Conservation (phyloP, 2,329 filamentous ascomycete species). For the Dendryphion nanum region DNA sequence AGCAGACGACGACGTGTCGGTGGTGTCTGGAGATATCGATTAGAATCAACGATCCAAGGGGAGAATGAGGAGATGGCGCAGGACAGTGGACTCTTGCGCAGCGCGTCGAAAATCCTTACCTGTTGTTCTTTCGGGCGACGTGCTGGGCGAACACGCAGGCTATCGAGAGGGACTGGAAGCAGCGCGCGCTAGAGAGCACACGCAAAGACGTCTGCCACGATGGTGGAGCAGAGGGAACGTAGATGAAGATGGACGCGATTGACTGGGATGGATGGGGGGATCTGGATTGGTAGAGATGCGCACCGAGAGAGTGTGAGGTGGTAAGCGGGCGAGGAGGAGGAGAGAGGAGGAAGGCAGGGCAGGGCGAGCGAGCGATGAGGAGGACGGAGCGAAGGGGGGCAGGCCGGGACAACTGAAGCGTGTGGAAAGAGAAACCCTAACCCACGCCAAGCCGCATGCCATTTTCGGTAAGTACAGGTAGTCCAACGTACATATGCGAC, state of each 20-base stretch:
- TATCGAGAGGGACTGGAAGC: background rate
- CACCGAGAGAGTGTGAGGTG: background rate
- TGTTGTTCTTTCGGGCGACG: no score
- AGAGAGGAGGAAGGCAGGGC: background rate
- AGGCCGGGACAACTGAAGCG: background rate
- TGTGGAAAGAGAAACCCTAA: background rate
- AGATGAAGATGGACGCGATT: background rate
- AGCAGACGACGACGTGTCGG: background rate
- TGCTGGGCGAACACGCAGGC: no score
- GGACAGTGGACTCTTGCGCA: background rate
- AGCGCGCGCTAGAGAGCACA: background rate
- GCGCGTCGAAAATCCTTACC: no score
- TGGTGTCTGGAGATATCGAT: background rate
- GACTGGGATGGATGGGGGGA: background rate
- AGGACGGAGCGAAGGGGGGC: background rate
- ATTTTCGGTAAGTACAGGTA: no score
- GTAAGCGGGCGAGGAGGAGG: background rate
- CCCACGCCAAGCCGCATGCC: no score
- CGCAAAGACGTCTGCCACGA: no score
- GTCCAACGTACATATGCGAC: no score
- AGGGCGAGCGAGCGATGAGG: background rate
- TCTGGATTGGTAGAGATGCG: background rate
- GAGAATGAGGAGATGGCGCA: background rate
- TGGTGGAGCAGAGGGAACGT: background rate
- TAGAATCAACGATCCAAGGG: background rate